Evolutionary conservation across 495 filamentous ascomycete genomes (phyloP).

Genomic region (Halenospora varia): DNA sequence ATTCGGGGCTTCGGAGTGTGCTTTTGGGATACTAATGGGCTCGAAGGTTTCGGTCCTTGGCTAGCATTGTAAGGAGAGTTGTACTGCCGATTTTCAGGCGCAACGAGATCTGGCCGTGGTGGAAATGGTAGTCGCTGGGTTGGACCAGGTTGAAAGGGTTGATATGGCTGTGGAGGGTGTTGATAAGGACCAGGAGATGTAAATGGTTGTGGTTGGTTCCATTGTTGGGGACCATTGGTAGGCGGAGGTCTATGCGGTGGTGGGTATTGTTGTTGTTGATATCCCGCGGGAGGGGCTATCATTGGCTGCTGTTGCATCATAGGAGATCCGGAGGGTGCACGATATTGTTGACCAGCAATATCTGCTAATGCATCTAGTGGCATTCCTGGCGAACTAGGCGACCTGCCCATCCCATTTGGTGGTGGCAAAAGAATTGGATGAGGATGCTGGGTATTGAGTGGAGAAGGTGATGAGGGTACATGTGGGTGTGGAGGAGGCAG

Average conservation of each 20-base stretch:
- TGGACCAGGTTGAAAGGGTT: slow-evolving; percentile 1
- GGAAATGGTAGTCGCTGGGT: slow-evolving; percentile 14
- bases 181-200: slow-evolving; percentile 3
- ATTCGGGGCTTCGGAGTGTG: slow-evolving; percentile 3
- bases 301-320: slow-evolving; percentile 17
- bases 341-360: slow-evolving; percentile 24
- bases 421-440: slow-evolving; percentile 16
- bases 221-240: slow-evolving; percentile 43
- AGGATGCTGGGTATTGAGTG: slow-evolving; percentile 15
- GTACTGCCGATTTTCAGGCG: slow-evolving; percentile 20
- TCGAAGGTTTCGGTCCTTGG: slow-evolving; percentile 9
- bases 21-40: neutral
- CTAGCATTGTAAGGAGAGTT: slow-evolving; percentile 25
- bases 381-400: slow-evolving; percentile 17
- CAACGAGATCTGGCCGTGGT: slow-evolving; percentile 8
- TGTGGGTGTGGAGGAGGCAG: slow-evolving; percentile 26
- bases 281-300: slow-evolving; percentile 22
- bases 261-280: slow-evolving; percentile 13
- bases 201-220: too few species aligned
- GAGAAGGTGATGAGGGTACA: slow-evolving; percentile 25
- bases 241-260: slow-evolving; percentile 13
- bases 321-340: slow-evolving; percentile 17
- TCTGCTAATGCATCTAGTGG: slow-evolving; percentile 23
- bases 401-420: slow-evolving; percentile 8
- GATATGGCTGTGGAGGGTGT: slow-evolving; percentile 8